These are phyloP conservation scores for Toxoplasma gondii DNA, from an alignment of 169 alveolate genomes.

Conservation along the genomic window DNA sequence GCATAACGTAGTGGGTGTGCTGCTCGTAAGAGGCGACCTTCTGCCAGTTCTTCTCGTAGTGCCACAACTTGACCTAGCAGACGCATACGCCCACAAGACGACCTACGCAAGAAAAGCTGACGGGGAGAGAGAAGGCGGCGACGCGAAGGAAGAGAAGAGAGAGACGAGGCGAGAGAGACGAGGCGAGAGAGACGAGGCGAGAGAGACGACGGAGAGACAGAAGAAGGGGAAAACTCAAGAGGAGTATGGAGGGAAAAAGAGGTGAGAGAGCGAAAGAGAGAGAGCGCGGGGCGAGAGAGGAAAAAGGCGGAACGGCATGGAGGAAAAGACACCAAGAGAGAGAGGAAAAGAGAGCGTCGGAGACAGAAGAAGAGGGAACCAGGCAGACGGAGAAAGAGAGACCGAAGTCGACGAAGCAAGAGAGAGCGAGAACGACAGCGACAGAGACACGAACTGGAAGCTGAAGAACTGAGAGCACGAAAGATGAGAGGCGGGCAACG, in stretches of 20 bases:
- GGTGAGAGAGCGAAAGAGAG: neutral
- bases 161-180: neutral
- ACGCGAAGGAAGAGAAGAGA: slow-evolving; percentile 4
- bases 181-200: neutral
- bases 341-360: neutral
- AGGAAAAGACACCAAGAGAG: neutral
- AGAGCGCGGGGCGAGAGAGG: neutral
- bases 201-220: neutral
- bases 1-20: slow-evolving; percentile 98
- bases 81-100: neutral
- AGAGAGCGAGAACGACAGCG: too few species aligned
- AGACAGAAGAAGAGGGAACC: too few species aligned
- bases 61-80: slow-evolving; percentile 92
- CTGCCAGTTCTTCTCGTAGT: slow-evolving; percentile 95
- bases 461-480: too few species aligned
- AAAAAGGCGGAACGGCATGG: neutral
- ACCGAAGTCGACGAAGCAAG: too few species aligned
- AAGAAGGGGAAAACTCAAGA: neutral
- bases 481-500: too few species aligned
- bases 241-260: too few species aligned
- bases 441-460: too few species aligned
- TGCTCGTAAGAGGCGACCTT: slow-evolving; percentile 93
- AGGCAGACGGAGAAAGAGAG: too few species aligned
- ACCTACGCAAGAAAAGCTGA: neutral
- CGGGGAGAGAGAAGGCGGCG: neutral